These are phyloP conservation scores for Exophiala aquamarina DNA, from an alignment of 2,329 filamentous ascomycete species.

Conservation along the genomic window DNA sequence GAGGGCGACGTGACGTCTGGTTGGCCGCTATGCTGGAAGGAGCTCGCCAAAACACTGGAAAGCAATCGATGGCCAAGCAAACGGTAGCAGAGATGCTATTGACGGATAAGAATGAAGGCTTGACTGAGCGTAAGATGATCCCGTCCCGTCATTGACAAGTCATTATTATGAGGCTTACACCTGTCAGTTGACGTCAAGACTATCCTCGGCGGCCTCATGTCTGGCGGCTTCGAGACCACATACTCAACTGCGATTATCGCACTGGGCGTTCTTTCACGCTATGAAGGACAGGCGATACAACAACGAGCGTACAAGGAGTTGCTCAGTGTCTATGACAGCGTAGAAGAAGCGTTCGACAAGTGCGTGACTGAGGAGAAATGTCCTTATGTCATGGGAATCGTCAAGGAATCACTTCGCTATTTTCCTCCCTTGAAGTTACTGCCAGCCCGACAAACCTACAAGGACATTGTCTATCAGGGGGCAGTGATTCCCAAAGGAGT, in stretches of 20 bases:
- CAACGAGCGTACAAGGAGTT: constrained; percentile 22
- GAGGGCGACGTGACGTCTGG: too few relatives aligned
- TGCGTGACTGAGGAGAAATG: constrained; percentile 21
- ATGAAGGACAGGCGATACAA: constrained; percentile 20
- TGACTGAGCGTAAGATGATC: too few relatives aligned
- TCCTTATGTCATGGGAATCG: constrained; percentile 19
- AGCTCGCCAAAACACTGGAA: too few relatives aligned
- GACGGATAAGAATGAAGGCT: too few relatives aligned
- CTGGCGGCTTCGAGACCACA: constrained; percentile 27
- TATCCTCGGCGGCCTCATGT: constrained; percentile 28
- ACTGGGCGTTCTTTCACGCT: constrained; percentile 22
- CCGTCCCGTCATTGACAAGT: too few relatives aligned
- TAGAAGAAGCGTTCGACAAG: constrained; percentile 18
- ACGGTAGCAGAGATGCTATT: too few relatives aligned
- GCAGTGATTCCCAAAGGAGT: too few relatives aligned
- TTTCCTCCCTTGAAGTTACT: constrained; percentile 22
- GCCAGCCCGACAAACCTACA: constrained; percentile 12
- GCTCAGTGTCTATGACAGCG: constrained; percentile 11
- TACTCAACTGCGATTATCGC: constrained; percentile 27
- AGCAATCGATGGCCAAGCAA: too few relatives aligned
- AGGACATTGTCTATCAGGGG: constrained; percentile 10
- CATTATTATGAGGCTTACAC: too few relatives aligned
- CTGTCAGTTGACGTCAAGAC: constrained; percentile 26
- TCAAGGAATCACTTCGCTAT: constrained; percentile 22
- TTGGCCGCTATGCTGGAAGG: too few relatives aligned